Evolutionary conservation across 371 early-diverging fungal genomes (phyloP).

Genomic region (Dichotomocladium elegans): DNA sequence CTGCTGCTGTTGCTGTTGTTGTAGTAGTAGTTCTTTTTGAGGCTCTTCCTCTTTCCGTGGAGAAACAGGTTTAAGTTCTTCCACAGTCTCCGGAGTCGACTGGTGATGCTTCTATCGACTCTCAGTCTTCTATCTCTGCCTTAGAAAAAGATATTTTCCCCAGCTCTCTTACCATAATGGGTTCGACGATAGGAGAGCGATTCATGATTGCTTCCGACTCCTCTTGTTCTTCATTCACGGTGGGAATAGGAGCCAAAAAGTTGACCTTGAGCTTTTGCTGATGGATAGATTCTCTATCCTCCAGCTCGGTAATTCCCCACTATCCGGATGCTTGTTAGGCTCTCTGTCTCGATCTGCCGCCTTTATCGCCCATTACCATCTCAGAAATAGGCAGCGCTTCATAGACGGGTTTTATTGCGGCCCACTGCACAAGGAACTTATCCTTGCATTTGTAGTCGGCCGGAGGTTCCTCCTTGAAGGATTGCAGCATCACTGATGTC

Average conservation of each 20-base stretch:
- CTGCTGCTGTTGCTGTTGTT: too few species aligned
- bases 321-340: slow-evolving; percentile 9
- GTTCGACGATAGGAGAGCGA: too few species aligned
- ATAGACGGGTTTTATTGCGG: slow-evolving; percentile 59
- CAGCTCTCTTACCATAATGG: too few species aligned
- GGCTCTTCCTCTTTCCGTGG: too few species aligned
- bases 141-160: too few species aligned
- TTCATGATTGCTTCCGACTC: too few species aligned
- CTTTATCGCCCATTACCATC: slow-evolving; percentile 6
- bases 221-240: too few species aligned
- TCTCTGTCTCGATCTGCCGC: background rate
- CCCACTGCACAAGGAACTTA: slow-evolving; percentile 91
- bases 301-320: slow-evolving; percentile 56
- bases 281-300: slow-evolving; percentile 42
- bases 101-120: background rate
- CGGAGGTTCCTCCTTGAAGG: slow-evolving; percentile 69
- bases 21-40: too few species aligned
- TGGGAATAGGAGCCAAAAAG: too few species aligned
- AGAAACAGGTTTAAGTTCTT: too few species aligned
- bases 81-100: background rate
- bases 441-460: slow-evolving; percentile 82
- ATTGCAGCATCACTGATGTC: slow-evolving; percentile 68
- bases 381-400: slow-evolving; percentile 14
- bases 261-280: slow-evolving; percentile 66
- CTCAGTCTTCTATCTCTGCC: too few species aligned